phyloP scores from a whole-genome alignment of 345 rosid species.

The Salix purpurea region DNA sequence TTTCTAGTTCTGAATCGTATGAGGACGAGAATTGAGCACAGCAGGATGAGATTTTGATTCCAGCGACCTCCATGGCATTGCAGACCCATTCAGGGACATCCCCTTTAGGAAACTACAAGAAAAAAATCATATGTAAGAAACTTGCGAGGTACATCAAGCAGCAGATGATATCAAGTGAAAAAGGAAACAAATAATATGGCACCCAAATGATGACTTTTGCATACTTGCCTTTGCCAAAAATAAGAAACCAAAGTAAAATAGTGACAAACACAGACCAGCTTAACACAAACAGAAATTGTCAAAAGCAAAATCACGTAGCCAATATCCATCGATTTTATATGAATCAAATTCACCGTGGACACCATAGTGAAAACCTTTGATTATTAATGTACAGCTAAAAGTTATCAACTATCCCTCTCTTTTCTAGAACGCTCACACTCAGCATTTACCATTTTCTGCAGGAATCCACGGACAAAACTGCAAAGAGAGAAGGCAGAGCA shows the following conservation, averaged over 20 bases:
- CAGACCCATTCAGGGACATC: constrained; percentile 77
- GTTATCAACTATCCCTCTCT: not conserved
- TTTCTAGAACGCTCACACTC: not conserved
- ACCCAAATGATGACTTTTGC: not conserved
- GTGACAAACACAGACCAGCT: not conserved
- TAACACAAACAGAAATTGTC: not conserved
- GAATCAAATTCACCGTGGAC: not conserved
- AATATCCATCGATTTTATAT: not conserved
- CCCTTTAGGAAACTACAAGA: constrained; percentile 65
- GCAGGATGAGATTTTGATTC: constrained; percentile 60
- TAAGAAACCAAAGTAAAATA: not conserved
- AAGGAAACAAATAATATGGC: no score
- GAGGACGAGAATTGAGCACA: constrained; percentile 25
- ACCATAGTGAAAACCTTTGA: not conserved
- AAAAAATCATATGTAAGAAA: not conserved
- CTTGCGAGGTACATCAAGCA: not conserved
- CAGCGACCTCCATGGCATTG: constrained; percentile 87
- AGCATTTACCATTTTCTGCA: constrained; percentile 61
- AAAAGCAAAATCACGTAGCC: not conserved
- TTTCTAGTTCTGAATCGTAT: not conserved
- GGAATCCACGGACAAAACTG: constrained; percentile 68
- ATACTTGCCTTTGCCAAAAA: not conserved
- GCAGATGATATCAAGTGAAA: not conserved
- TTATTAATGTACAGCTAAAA: not conserved
- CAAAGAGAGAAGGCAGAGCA: not conserved